Evolutionary conservation across 345 rosid species (phyloP).

Genomic region (Moricandia arvensis): DNA sequence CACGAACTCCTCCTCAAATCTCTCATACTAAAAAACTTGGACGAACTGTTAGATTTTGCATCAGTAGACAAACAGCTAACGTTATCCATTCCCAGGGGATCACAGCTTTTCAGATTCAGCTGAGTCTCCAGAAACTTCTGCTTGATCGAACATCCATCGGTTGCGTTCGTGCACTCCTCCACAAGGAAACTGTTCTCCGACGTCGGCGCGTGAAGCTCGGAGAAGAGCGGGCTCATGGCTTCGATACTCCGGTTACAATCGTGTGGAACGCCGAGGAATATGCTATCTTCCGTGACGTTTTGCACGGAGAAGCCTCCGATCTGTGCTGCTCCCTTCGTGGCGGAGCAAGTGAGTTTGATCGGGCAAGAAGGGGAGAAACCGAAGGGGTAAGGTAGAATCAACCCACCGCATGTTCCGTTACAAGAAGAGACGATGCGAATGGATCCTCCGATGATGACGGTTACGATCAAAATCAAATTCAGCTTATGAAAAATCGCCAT

Average conservation of each 20-base stretch:
- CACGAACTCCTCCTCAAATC: conserved; percentile 39
- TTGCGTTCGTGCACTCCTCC: conserved; percentile 40
- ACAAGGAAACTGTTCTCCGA: conserved; percentile 53
- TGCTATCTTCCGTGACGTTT: conserved; percentile 47
- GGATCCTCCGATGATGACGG: conserved; percentile 20
- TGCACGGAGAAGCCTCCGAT: conserved; percentile 54
- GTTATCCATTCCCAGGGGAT: conserved; percentile 14
- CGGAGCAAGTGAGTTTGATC: conserved; percentile 47
- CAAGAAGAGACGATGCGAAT: conserved; percentile 7
- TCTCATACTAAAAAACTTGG: conserved; percentile 26
- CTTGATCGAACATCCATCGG: conserved; percentile 43
- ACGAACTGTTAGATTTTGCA: not conserved
- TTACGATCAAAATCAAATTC: conserved; percentile 15
- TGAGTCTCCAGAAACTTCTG: conserved; percentile 27
- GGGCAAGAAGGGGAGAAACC: conserved; percentile 59
- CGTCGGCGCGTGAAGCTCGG: conserved; percentile 43
- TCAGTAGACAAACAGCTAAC: conserved; percentile 47
- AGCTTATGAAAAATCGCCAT: not conserved
- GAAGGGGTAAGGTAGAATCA: conserved; percentile 54
- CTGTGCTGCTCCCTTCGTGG: not conserved
- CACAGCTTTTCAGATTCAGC: conserved; percentile 29
- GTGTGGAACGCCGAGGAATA: conserved; percentile 44
- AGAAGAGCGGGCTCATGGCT: conserved; percentile 37
- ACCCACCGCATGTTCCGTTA: conserved; percentile 36
- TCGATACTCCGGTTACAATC: conserved; percentile 22